These are phyloP conservation scores for Brasenia schreberi DNA, from an alignment of 164 flowering plant genomes.

Conservation along the genomic window DNA sequence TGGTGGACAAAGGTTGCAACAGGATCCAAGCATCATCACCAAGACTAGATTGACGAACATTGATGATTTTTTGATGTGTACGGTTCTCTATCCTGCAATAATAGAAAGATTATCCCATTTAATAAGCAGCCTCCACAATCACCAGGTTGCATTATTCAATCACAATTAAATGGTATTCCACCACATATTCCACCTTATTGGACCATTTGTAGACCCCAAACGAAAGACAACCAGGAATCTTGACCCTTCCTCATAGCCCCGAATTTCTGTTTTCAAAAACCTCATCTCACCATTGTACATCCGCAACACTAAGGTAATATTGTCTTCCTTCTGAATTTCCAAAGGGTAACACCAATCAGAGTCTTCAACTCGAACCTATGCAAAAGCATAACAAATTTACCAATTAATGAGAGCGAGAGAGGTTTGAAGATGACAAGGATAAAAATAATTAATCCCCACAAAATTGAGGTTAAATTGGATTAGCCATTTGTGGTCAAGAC, in stretches of 20 bases:
- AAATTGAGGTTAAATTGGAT: too few species aligned
- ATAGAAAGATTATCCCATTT: background rate
- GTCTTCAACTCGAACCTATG: slow-evolving; percentile 67
- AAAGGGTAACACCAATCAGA: slow-evolving; percentile 91
- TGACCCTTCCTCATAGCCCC: slow-evolving; percentile 98
- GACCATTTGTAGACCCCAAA: slow-evolving; percentile 62
- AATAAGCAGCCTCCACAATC: background rate
- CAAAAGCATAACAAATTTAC: too few species aligned
- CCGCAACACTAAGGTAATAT: slow-evolving; percentile 50
- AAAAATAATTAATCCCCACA: too few species aligned
- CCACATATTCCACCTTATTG: slow-evolving; percentile 46
- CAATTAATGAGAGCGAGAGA: too few species aligned
- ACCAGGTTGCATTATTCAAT: background rate
- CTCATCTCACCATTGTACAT: slow-evolving; percentile 33
- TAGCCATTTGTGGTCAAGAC: too few species aligned
- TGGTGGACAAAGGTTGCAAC: slow-evolving; percentile 58
- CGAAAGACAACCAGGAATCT: slow-evolving; percentile 88
- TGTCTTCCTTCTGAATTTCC: slow-evolving; percentile 69
- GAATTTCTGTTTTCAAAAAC: slow-evolving; percentile 66
- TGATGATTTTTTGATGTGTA: slow-evolving; percentile 34
- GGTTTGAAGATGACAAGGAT: too few species aligned
- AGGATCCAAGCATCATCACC: slow-evolving; percentile 61
- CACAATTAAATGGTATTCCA: background rate
- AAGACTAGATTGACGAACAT: slow-evolving; percentile 75
- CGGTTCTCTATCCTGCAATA: slow-evolving; percentile 83